These are phyloP conservation scores for Calocera cornea DNA, from an alignment of 768 basidiomycete species.

Conservation along the genomic window DNA sequence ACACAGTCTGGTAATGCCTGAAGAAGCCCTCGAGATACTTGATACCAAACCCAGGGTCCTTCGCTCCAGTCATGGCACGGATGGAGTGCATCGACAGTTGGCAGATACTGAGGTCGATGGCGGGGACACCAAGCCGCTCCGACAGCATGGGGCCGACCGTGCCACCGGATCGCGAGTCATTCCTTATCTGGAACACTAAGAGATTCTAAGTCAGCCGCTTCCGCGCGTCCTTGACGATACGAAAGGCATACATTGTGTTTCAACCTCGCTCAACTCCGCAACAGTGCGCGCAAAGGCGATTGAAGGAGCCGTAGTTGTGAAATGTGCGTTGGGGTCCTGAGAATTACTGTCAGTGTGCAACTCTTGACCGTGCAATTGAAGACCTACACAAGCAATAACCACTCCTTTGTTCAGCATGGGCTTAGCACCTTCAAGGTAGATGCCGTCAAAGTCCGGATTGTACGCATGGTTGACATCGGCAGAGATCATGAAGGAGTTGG, in stretches of 20 bases:
- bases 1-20: not conserved
- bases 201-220: not conserved
- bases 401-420: not conserved
- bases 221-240: not conserved
- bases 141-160: not conserved
- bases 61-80: not conserved
- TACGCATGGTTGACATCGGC: not conserved
- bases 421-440: not conserved
- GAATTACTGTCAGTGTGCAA: no score
- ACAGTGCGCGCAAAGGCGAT: not conserved
- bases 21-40: not conserved
- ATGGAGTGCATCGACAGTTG: not conserved
- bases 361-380: no score
- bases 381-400: not conserved
- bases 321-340: not conserved
- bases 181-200: not conserved
- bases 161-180: not conserved
- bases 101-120: not conserved
- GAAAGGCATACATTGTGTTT: not conserved
- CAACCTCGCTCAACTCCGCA: not conserved
- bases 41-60: not conserved
- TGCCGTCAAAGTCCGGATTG: conserved; percentile 1
- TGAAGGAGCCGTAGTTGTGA: not conserved
- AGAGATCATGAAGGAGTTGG: not conserved
- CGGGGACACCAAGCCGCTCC: not conserved